phyloP scores from a whole-genome alignment of 2,329 filamentous ascomycete species.

The Akanthomyces uredinophilus region DNA sequence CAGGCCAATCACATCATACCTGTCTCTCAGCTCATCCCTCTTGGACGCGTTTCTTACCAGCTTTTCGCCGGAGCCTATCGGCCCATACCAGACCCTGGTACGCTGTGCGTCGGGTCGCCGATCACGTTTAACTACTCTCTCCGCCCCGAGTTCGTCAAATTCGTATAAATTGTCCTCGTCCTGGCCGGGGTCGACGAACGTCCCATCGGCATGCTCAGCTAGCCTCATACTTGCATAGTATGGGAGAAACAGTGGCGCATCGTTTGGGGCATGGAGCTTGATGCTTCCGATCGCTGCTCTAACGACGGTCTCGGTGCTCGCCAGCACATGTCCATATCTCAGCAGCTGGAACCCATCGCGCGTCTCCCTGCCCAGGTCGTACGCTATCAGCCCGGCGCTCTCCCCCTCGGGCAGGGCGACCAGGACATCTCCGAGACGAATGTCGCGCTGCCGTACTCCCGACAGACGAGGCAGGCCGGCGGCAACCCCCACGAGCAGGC shows the following conservation, averaged over 20 bases:
- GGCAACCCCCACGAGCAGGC: slow-evolving; percentile 32
- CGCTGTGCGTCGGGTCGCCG: slow-evolving; percentile 14
- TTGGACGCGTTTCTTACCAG: slow-evolving; percentile 23
- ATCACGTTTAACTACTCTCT: neutral
- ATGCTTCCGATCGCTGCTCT: slow-evolving; percentile 31
- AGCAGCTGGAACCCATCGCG: slow-evolving; percentile 24
- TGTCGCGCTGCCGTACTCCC: slow-evolving; percentile 25
- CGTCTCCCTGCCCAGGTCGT: slow-evolving; percentile 31
- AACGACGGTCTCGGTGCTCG: slow-evolving; percentile 26
- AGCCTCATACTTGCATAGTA: slow-evolving; percentile 24
- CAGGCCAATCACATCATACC: slow-evolving; percentile 24
- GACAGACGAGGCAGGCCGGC: slow-evolving; percentile 27
- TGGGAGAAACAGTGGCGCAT: slow-evolving; percentile 19
- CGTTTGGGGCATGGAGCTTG: slow-evolving; percentile 22
- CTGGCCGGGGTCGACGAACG: slow-evolving; percentile 29
- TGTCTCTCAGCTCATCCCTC: slow-evolving; percentile 23
- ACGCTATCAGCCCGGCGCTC: slow-evolving; percentile 26
- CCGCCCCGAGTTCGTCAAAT: neutral
- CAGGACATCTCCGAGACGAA: slow-evolving; percentile 34
- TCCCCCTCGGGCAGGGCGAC: slow-evolving; percentile 25
- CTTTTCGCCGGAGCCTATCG: slow-evolving; percentile 27
- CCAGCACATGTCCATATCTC: slow-evolving; percentile 21
- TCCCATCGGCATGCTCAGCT: slow-evolving; percentile 20
- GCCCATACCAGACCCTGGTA: slow-evolving; percentile 30
- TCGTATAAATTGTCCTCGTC: slow-evolving; percentile 24